Base-by-base conservation (phyloP, 306 rosid species). In the Prunus salicina region DNA sequence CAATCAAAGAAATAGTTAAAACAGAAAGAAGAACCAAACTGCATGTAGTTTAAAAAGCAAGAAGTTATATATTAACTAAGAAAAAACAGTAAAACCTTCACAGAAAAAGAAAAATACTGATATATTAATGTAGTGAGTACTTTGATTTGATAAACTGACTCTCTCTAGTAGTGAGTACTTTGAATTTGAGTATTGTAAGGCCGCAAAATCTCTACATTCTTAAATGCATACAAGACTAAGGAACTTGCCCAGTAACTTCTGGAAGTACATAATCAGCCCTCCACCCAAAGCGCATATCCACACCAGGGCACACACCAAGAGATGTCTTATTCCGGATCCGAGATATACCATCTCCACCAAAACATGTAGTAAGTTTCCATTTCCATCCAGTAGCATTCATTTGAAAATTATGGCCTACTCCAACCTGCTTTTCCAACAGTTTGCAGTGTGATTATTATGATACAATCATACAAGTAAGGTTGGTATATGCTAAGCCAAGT, bases 341-440 rank as follows among this genome's bases (percentile, higher is more conserved):
- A 69, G 97, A 94, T 76, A 91, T 80, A 73, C 96, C 96, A 66
- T 94, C 98, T 80, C 96, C 98, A 67, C 97, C 98, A 78, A 86
- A 90, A 88, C 96, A 95, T 15, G 98, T 89, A 15, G 93, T 87
- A 57, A 95, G 93, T 86, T 92, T 95, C 98, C 98, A 92, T 82
- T 95, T 90, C 98, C 98, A 95, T 56, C 97, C 96, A 53, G 91
- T 95, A 68, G 98, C 89, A 65, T 90, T 88, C 89, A 83, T 74
- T 79, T 86, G 91, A 84, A 92, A 95, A 84, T 85, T 95, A 82
- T 92, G 96, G 63, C 97, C 96, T 64, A 95, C 78, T 20, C 98
- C 97, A 24, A 95, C 97, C 96, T 95, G 89, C 78, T 62, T 50
- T 76, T 76, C 78, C 25, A 76, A 75, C 72, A 69, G 70, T 74